These are phyloP conservation scores for Cenchrus americanus DNA, from an alignment of 176 grass and related monocot genomes.

Conservation along the genomic window DNA sequence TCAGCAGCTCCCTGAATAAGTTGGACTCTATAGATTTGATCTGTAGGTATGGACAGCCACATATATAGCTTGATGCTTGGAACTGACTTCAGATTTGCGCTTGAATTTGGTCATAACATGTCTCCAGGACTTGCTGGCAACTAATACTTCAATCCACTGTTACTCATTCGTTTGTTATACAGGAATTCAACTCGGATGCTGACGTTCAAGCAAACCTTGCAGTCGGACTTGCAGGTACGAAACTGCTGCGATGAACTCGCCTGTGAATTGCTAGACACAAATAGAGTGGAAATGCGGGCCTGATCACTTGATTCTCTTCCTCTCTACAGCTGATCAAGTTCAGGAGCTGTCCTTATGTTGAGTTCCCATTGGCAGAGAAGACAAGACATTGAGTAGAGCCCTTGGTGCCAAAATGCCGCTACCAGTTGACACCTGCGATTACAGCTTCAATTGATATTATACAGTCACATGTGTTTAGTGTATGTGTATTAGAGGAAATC, in stretches of 20 bases:
- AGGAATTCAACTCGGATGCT: conserved; percentile 47
- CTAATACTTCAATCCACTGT: neutral
- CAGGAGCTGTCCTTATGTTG: conserved; percentile 19
- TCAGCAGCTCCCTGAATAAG: neutral
- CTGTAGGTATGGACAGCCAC: neutral
- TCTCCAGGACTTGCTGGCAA: neutral
- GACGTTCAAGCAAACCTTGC: conserved; percentile 57
- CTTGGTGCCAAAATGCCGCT: neutral
- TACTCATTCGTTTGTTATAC: neutral
- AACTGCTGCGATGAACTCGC: neutral
- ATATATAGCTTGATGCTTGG: neutral
- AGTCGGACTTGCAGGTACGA: conserved; percentile 47
- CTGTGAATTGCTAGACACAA: neutral
- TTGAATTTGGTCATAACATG: neutral
- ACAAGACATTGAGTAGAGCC: neutral
- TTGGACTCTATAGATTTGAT: neutral
- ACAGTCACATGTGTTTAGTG: neutral
- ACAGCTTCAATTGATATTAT: neutral
- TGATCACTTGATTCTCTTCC: conserved; percentile 36
- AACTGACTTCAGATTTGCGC: neutral
- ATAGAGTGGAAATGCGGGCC: neutral
- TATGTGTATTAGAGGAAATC: neutral
- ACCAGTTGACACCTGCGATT: neutral
- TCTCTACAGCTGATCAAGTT: conserved; percentile 44
- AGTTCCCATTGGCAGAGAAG: neutral